A percentile compares a stretch with the other conserved stretches of the same genome.
Evolutionary conservation across 2,329 filamentous ascomycete genomes (phyloP).

Genomic region (Cordyceps farinosa): DNA sequence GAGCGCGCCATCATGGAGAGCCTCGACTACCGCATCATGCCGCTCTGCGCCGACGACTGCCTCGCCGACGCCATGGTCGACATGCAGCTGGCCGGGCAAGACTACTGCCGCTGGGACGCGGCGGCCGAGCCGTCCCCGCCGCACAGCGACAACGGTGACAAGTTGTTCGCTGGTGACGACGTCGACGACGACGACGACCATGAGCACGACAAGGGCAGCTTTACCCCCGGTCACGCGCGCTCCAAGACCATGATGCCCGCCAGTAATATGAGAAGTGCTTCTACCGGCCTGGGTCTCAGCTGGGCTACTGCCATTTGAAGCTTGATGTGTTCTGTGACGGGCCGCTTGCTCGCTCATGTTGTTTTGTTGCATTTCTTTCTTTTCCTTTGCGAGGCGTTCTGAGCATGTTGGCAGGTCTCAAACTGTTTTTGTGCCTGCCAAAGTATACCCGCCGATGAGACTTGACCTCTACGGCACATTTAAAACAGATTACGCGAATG

Average conservation of each 20-base stretch:
- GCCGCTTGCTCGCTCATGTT: too few relatives aligned
- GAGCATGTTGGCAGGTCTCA: background rate
- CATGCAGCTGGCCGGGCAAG: conserved; percentile 56
- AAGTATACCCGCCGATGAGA: conserved; percentile 15
- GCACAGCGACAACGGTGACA: conserved; percentile 28
- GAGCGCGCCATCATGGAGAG: conserved; percentile 63
- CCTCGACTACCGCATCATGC: conserved; percentile 60
- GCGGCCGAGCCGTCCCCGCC: conserved; percentile 29
- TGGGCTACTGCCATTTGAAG: conserved; percentile 17
- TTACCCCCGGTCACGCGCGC: conserved; percentile 32
- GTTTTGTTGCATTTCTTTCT: background rate
- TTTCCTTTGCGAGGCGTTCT: conserved; percentile 5
- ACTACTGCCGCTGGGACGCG: conserved; percentile 26
- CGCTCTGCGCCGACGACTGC: conserved; percentile 53
- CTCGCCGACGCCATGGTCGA: conserved; percentile 59
- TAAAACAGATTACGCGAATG: background rate
- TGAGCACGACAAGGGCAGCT: conserved; percentile 19
- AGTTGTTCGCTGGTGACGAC: conserved; percentile 15
- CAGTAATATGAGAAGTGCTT: background rate
- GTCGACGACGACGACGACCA: conserved; percentile 12
- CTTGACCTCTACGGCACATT: conserved; percentile 6
- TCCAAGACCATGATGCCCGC: conserved; percentile 31
- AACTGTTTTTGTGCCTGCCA: background rate
- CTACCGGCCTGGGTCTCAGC: conserved; percentile 8
- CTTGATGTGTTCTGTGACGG: background rate